These are phyloP conservation scores for Xylaria multiplex DNA, from an alignment of 2,329 filamentous ascomycete genomes.

Conservation along the genomic window DNA sequence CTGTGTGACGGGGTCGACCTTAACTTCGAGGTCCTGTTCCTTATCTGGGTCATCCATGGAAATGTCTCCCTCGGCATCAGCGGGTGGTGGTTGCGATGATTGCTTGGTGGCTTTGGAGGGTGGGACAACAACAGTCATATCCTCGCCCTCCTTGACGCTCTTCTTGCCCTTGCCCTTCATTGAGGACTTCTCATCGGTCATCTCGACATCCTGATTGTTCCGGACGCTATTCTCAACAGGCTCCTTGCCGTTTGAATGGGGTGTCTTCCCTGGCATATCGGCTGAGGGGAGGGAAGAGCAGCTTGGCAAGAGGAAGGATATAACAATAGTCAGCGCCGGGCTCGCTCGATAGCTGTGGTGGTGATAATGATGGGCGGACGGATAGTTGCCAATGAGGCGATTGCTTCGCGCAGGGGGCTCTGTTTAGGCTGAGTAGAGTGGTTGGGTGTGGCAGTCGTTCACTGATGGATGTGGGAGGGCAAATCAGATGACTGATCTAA, in stretches of 20 bases:
- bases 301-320: slow-evolving; percentile 16
- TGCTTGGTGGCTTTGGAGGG: slow-evolving; percentile 73
- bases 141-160: slow-evolving; percentile 71
- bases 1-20: slow-evolving; percentile 70
- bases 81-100: slow-evolving; percentile 63
- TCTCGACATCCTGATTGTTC: slow-evolving; percentile 75
- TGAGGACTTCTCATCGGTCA: slow-evolving; percentile 70
- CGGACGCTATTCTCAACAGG: slow-evolving; percentile 74
- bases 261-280: slow-evolving; percentile 77
- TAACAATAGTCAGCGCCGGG: slow-evolving; percentile 33
- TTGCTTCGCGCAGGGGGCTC: slow-evolving; percentile 42
- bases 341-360: slow-evolving; percentile 38
- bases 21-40: slow-evolving; percentile 59
- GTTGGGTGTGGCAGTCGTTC: slow-evolving; percentile 24
- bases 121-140: slow-evolving; percentile 84
- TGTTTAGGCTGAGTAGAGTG: slow-evolving; percentile 40
- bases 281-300: slow-evolving; percentile 30
- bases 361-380: slow-evolving; percentile 21
- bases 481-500: slow-evolving; percentile 40
- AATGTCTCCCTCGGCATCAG: slow-evolving; percentile 75
- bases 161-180: slow-evolving; percentile 75
- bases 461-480: slow-evolving; percentile 24
- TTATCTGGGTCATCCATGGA: slow-evolving; percentile 72
- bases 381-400: slow-evolving; percentile 28
- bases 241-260: slow-evolving; percentile 76